phyloP scores from a whole-genome alignment of 1,139 yeast species.

The Candida sp. region DNA sequence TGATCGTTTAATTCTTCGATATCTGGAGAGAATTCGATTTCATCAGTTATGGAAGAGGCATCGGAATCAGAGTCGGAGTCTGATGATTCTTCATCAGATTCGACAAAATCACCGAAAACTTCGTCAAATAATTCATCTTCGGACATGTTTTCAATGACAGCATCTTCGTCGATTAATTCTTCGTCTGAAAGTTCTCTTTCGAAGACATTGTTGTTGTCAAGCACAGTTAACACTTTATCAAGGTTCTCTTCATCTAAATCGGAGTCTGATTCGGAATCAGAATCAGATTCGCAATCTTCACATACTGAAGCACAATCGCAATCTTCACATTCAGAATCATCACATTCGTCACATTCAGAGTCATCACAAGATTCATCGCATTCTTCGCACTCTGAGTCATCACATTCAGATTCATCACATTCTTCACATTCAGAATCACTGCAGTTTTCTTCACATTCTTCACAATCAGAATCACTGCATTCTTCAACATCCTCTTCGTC shows the following conservation, averaged over 20 bases:
- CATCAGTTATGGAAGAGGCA: constrained; percentile 2
- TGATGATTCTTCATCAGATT: constrained; percentile 2
- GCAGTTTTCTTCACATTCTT: constrained; percentile 1
- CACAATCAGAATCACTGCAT: constrained; percentile 12
- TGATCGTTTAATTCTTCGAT: constrained; percentile 31
- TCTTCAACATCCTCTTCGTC: constrained; percentile 9
- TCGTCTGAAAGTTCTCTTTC: constrained; percentile 2
- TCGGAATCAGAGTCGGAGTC: constrained; percentile 9
- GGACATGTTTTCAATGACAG: constrained; percentile 3
- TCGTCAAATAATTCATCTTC: constrained; percentile 2
- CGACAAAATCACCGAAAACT: constrained; percentile 3
- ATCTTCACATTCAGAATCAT: constrained; percentile 5
- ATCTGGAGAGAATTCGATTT: constrained; percentile 29
- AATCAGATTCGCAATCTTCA: constrained; percentile 5
- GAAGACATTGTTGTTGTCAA: background rate
- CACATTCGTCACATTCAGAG: constrained; percentile 5
- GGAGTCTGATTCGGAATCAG: constrained; percentile 7
- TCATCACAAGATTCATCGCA: background rate
- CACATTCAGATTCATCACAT: background rate
- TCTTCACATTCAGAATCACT: constrained; percentile 8
- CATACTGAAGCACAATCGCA: background rate
- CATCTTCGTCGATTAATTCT: constrained; percentile 2
- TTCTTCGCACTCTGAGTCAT: constrained; percentile 5
- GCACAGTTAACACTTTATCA: constrained; percentile 2
- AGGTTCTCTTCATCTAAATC: constrained; percentile 14